These are phyloP conservation scores for Pleurotus djamor DNA, from an alignment of 768 basidiomycete species.

Conservation along the genomic window DNA sequence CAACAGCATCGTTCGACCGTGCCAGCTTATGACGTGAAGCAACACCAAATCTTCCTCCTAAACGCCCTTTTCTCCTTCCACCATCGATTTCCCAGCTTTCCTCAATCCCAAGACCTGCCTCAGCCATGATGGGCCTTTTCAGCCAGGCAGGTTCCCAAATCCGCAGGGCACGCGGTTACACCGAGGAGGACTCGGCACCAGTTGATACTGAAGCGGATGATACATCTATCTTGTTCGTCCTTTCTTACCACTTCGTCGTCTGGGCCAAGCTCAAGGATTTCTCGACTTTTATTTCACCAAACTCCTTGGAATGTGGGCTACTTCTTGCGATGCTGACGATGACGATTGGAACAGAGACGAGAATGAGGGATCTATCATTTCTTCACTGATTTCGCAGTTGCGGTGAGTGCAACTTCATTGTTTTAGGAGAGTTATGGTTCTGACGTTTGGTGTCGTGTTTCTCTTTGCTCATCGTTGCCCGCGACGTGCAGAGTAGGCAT, in stretches of 20 bases:
- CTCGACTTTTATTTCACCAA: neutral
- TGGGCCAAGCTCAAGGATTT: neutral
- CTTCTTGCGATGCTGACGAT: slow-evolving; percentile 20
- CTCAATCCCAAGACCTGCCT: neutral
- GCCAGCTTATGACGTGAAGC: neutral
- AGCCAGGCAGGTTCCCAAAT: slow-evolving; percentile 64
- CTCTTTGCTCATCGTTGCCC: neutral
- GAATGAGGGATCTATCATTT: slow-evolving; percentile 88
- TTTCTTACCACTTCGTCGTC: slow-evolving; percentile 13
- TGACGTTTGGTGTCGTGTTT: neutral
- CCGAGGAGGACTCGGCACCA: slow-evolving; percentile 64
- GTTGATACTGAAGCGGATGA: slow-evolving; percentile 89
- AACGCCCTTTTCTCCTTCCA: neutral
- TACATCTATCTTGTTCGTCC: slow-evolving; percentile 81
- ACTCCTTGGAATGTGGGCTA: neutral
- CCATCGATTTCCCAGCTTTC: neutral
- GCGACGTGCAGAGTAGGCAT: slow-evolving; percentile 75
- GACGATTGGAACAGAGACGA: slow-evolving; percentile 69
- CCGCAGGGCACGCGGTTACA: slow-evolving; percentile 53
- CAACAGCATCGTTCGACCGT: neutral
- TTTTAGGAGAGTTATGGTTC: neutral
- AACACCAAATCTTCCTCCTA: neutral
- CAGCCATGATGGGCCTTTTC: slow-evolving; percentile 78
- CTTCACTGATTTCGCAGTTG: slow-evolving; percentile 86
- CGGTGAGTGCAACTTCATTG: slow-evolving; percentile 41